Evolutionary conservation across 768 basidiomycete genomes (phyloP).

Genomic region (Auricularia sp.): DNA sequence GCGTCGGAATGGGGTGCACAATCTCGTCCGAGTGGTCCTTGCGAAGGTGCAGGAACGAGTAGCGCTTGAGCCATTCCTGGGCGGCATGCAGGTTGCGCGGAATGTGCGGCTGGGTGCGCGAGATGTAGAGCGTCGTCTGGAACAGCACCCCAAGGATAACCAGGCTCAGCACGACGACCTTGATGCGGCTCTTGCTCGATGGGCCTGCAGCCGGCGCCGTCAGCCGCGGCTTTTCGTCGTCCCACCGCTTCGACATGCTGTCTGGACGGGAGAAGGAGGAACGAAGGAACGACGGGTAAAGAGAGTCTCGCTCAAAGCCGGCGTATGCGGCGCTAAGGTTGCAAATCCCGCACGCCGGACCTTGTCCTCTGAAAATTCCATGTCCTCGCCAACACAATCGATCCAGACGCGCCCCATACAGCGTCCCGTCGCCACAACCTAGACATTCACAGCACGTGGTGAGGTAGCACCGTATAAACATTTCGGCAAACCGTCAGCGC

Average conservation of each 20-base stretch:
- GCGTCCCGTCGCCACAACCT: no score
- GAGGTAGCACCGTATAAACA: no score
- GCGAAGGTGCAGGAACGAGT: not conserved
- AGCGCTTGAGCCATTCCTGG: not conserved
- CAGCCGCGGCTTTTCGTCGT: not conserved
- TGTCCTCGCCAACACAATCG: no score
- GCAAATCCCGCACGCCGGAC: no score
- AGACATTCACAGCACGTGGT: no score
- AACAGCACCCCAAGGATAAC: not conserved
- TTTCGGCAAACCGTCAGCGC: no score
- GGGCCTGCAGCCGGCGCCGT: not conserved
- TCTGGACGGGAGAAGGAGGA: no score
- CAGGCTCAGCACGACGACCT: constrained; percentile 1
- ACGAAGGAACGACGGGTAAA: no score
- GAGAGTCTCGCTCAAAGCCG: no score
- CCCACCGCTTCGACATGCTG: not conserved
- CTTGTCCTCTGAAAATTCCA: no score
- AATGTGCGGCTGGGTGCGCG: not conserved
- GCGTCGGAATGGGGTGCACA: constrained; percentile 69
- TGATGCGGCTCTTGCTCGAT: not conserved
- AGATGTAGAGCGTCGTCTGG: constrained; percentile 1
- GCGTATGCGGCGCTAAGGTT: no score
- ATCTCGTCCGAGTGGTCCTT: not conserved
- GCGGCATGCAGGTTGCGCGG: not conserved
- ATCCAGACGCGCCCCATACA: no score